Conservation (phyloP, 2,329 filamentous ascomycete genomes). For the Fusarium papillatum region DNA sequence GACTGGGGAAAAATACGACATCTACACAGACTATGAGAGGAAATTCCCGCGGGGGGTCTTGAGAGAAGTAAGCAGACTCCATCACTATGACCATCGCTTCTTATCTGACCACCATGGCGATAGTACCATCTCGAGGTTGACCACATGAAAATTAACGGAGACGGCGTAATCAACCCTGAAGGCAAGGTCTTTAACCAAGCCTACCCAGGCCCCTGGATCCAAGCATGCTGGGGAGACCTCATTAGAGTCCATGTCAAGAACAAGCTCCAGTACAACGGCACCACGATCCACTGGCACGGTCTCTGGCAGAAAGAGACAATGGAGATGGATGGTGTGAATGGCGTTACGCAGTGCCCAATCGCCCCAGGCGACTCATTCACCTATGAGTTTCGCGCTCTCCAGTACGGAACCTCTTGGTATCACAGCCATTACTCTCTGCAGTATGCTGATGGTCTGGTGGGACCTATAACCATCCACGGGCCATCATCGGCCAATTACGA, state of each 20-base stretch:
- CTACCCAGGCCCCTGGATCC: constrained; percentile 7
- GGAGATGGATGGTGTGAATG: constrained; percentile 14
- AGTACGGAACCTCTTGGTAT: constrained; percentile 36
- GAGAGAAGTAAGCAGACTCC: not conserved
- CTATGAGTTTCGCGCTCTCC: constrained; percentile 24
- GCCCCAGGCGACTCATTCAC: constrained; percentile 13
- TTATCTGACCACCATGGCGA: not conserved
- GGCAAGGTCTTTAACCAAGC: constrained; percentile 9
- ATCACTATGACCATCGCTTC: not conserved
- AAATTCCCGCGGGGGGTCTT: not conserved
- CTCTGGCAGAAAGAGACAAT: constrained; percentile 17
- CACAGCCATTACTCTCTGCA: constrained; percentile 37
- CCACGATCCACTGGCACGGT: constrained; percentile 22
- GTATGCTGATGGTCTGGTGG: constrained; percentile 35
- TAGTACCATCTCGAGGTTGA: constrained; percentile 1
- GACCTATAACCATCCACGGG: constrained; percentile 30
- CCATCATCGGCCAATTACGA: constrained; percentile 19
- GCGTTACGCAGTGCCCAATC: constrained; percentile 23
- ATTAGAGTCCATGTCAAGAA: constrained; percentile 2
- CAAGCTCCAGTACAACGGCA: constrained; percentile 6
- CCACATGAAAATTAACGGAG: not conserved
- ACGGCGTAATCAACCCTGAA: not conserved
- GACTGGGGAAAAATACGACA: not conserved
- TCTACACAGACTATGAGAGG: not conserved
- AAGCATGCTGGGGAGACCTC: constrained; percentile 8